Percentiles rank a stretch among this genome's conserved stretches.
These are phyloP conservation scores for Phytophthora idaei DNA, from an alignment of 352 stramenopile genomes.

Conservation along the genomic window DNA sequence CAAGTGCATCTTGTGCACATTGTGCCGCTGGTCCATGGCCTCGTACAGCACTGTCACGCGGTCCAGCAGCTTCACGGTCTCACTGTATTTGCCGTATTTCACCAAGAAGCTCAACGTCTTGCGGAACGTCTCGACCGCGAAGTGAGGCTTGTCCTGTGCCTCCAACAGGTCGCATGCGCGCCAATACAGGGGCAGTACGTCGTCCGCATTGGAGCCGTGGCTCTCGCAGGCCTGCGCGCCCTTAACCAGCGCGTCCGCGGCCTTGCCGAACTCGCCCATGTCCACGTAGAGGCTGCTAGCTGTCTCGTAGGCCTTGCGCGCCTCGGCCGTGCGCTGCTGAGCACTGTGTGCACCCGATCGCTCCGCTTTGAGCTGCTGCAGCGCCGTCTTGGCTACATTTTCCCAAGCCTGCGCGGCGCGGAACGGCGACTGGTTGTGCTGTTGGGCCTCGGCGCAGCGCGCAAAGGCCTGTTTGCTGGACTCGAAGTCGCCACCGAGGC, in stretches of 20 bases:
- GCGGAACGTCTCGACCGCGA: conserved; percentile 79
- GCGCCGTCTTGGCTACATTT: conserved; percentile 71
- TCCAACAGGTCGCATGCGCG: conserved; percentile 77
- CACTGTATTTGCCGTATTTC: conserved; percentile 54
- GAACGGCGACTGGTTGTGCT: conserved; percentile 79
- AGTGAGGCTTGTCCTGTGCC: conserved; percentile 82
- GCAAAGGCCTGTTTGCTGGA: conserved; percentile 61
- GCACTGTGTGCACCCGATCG: conserved; percentile 34
- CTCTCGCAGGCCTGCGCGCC: conserved; percentile 57
- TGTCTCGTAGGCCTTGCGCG: conserved; percentile 62
- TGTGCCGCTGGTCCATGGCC: conserved; percentile 67
- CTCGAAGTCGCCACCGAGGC: conserved; percentile 66
- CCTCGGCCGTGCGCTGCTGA: conserved; percentile 47
- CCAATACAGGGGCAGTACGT: conserved; percentile 67
- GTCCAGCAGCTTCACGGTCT: conserved; percentile 53
- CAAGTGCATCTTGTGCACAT: conserved; percentile 79
- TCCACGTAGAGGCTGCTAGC: conserved; percentile 74
- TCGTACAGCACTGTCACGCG: conserved; percentile 62
- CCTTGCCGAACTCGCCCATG: conserved; percentile 86
- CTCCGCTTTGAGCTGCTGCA: conserved; percentile 75
- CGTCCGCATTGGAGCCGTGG: conserved; percentile 35
- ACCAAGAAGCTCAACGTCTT: conserved; percentile 81
- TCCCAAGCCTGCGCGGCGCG: conserved; percentile 77
- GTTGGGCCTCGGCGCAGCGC: conserved; percentile 64
- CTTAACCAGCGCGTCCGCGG: conserved; percentile 78